A percentile compares a stretch with the other conserved stretches of the same genome.
These are phyloP conservation scores for Kalmusia sp. DNA, from an alignment of 2,329 filamentous ascomycete species.

Conservation along the genomic window DNA sequence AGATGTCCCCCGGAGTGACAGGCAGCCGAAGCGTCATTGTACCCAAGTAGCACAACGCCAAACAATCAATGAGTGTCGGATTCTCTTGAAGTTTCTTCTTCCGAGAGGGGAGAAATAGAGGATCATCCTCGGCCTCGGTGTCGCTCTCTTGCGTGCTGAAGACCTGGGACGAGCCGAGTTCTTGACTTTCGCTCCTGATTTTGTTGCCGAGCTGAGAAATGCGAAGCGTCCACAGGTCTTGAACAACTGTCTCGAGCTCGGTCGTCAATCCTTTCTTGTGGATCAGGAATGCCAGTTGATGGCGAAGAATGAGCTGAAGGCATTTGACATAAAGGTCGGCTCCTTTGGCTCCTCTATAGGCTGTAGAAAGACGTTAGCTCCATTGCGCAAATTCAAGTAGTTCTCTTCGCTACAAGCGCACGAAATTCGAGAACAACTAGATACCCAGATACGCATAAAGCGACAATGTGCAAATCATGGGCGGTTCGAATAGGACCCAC, in stretches of 20 bases:
- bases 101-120: constrained; percentile 33
- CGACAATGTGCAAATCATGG: neutral
- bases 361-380: constrained; percentile 47
- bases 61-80: constrained; percentile 75
- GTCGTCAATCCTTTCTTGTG: constrained; percentile 68
- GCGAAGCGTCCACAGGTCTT: constrained; percentile 85
- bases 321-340: constrained; percentile 82
- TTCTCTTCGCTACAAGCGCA: neutral
- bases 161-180: constrained; percentile 52
- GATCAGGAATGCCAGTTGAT: constrained; percentile 79
- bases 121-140: constrained; percentile 49
- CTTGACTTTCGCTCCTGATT: constrained; percentile 43
- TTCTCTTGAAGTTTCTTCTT: constrained; percentile 57
- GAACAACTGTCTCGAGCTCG: constrained; percentile 79
- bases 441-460: neutral
- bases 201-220: constrained; percentile 63
- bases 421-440: neutral
- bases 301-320: constrained; percentile 83
- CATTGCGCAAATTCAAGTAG: neutral
- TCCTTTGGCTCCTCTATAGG: constrained; percentile 71
- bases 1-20: constrained; percentile 75
- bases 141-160: constrained; percentile 65
- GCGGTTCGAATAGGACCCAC: constrained; percentile 34
- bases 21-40: constrained; percentile 78
- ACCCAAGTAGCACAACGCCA: constrained; percentile 82